Evolutionary conservation across 805 yeast genomes (phyloP).

Genomic region (Monosporozyma servazzii): DNA sequence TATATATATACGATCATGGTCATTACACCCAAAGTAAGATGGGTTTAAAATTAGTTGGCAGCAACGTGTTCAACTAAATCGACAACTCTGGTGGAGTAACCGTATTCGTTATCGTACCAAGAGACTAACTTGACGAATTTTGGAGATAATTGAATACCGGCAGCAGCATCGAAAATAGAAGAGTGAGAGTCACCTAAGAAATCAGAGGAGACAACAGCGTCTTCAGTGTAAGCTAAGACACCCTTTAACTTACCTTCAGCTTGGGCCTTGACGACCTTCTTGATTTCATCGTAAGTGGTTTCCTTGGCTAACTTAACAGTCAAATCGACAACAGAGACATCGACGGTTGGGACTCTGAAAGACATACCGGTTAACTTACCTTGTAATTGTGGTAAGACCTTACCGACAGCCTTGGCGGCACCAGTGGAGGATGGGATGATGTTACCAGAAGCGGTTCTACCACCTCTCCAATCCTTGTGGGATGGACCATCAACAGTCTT

Average conservation of each 20-base stretch:
- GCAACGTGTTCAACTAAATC: slow-evolving; percentile 62
- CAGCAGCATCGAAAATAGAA: slow-evolving; percentile 59
- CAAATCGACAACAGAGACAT: slow-evolving; percentile 64
- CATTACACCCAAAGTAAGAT: neutral
- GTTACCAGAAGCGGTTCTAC: slow-evolving; percentile 69
- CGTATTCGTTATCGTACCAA: slow-evolving; percentile 71
- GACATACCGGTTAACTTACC: slow-evolving; percentile 71
- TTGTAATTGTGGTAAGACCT: slow-evolving; percentile 60
- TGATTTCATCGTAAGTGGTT: slow-evolving; percentile 56
- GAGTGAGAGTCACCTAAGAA: slow-evolving; percentile 55
- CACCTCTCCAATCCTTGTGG: slow-evolving; percentile 76
- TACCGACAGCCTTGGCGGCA: slow-evolving; percentile 72
- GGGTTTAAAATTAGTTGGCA: slow-evolving; percentile 14
- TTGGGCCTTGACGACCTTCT: slow-evolving; percentile 48
- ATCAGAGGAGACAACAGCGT: slow-evolving; percentile 61
- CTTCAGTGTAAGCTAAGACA: slow-evolving; percentile 61
- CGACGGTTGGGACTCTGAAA: slow-evolving; percentile 65
- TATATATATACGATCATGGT: neutral
- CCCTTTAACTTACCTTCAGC: slow-evolving; percentile 54
- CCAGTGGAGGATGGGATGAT: slow-evolving; percentile 69
- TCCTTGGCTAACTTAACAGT: slow-evolving; percentile 52
- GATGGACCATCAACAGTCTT: slow-evolving; percentile 72
- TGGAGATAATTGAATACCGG: slow-evolving; percentile 63
- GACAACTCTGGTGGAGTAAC: slow-evolving; percentile 70
- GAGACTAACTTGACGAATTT: slow-evolving; percentile 61